Base-by-base conservation (phyloP, 306 rosid genomes). In the Inga laurina region DNA sequence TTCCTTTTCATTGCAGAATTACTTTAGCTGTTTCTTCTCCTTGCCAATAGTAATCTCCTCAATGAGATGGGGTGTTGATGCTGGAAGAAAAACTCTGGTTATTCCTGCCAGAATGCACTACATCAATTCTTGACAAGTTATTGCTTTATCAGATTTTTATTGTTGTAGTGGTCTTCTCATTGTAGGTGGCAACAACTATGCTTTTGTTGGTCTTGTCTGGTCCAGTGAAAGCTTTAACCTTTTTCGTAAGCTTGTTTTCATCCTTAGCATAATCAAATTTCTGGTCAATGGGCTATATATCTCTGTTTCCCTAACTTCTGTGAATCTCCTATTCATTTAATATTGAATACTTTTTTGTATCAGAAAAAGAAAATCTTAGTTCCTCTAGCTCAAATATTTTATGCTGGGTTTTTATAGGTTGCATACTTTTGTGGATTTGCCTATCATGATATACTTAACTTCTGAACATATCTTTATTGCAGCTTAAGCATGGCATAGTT, bases 1-100 rank as follows among this genome's bases (percentile, higher is more conserved):
- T 46, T 41, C 12, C 72, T 79, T 76, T 46, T 73, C 46, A 22
- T 77, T 81, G 89, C 97, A 96, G 99, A 94, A 96, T 86, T 96
- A 94, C 88, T 94, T 94, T 72, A 93, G 95, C 59, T 91, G 94
- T 85, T 94, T 96, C 93, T 96, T 96, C 90, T 88, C 97, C 5
- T 87, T 96, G 84, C 99, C 99, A 11, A 89, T 94, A 65, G 97
- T 96, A 61, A 91, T 96, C 76, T 90, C 99, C 68, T 96, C 99
- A 34, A 94, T 96, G 99, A 94, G 99, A 91, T 96, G 98, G 99
- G 99, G 98, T 14, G 57, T 85, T 65, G 88, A 92, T 45, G 94
- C 95, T 7, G 99, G 99, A 89, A 96, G 99, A 84, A 94, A 94
- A 87, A 94, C 99, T 70, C 87, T 96, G 99, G 99, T 96, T 81